Base-by-base conservation (phyloP, 2,329 filamentous ascomycete species). In the Fusarium sp. region DNA sequence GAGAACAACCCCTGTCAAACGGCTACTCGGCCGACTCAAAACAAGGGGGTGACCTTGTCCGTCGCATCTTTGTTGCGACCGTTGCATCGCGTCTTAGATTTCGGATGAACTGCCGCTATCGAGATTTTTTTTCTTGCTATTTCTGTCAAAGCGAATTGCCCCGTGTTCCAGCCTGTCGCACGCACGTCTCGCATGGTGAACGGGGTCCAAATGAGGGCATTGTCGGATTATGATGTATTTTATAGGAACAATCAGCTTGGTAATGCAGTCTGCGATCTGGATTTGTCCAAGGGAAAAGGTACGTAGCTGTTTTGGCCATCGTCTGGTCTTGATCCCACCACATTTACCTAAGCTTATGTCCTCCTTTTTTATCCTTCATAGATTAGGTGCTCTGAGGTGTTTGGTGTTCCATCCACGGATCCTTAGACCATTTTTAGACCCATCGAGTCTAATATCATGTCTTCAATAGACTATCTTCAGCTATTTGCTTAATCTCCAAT, bases 11-110 rank as follows among this genome's bases (percentile, higher is more conserved):
- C 65, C 10, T 56, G 68, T 50, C 38, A 25, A 57, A 57, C 52
- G 47, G 22, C 61, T 27, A 27, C 45, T 47, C 4, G 42, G 42
- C 22, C 5, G 60, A n/a, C n/a, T 42, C 52, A 35, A 64, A 58
- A 47, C 63, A 52, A 74, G 73, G 70, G 42, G 70, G 68, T 54
- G n/a, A 38, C 52, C 20, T 16, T 47, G 14, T 31, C n/a, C 36
- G 60, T 66, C 70, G 35, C 62, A 66, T 25, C 25, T 47, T 54
- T 54, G 47, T 54, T 54, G 47, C 47, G 31, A 54, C 47, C 14
- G 70, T 73, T 27, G 56, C 56, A 58, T 58, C 56, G 56, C 56
- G 56, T 40, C 56, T 58, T 54, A 18, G 27, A 54, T 54, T 54
- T 54, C 47, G 47, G 47, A 54, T 54, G 47, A 54, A 54, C 47